Evolutionary conservation across 2,329 filamentous ascomycete species (phyloP), one percentile per base, ranked within the genome.

Genomic region (Neopestalotiopsis rosae): DNA sequence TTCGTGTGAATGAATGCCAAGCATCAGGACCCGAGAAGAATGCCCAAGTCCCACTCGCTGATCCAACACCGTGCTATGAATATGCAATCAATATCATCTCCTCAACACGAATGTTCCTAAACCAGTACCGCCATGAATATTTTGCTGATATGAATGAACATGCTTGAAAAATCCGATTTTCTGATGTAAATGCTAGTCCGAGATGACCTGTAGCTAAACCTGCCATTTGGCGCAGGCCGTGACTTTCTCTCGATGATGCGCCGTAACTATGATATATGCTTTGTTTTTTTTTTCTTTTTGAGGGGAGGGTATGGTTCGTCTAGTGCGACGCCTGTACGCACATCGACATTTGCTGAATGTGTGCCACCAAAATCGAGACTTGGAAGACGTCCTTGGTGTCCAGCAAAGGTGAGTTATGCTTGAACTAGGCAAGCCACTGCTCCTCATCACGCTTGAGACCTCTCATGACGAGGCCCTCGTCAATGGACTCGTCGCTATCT

Each of bases 391-490:
- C 10, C 6, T 7, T 38, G 34, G 34, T 52, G 20, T 49, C 17
- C 45, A 52, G 45, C 5, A 52, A 30, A 24, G 24, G 30, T 17
- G 14, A 30, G 7, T 30, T 10, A n/a, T 30, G 57, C 57, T 38
- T 28, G 34, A 24, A 66, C 70, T 77, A 89, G 68, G 87, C 88
- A 71, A 90, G 81, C 88, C 88, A 90, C 71, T 87, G 84, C 76
- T 90, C 87, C 72, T 89, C 88, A 67, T 87, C 84, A 71, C 88
- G 81, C 76, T 88, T 88, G 56, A 85, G 79, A 2, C 85, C 86
- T 68, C 84, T 83, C 87, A 90, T 89, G 34, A 88, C 81, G 9
- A 90, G 80, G 0, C 87, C 88, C 2, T 90, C 88, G 66, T 89
- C 87, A 13, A 85, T 79, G 24, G 89, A 87, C 6, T 88, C 86